A percentile compares a stretch with the other conserved stretches of the same genome.
These are phyloP conservation scores for Paecilomyces sp. DNA, from an alignment of 2,329 filamentous ascomycete species.

Conservation along the genomic window DNA sequence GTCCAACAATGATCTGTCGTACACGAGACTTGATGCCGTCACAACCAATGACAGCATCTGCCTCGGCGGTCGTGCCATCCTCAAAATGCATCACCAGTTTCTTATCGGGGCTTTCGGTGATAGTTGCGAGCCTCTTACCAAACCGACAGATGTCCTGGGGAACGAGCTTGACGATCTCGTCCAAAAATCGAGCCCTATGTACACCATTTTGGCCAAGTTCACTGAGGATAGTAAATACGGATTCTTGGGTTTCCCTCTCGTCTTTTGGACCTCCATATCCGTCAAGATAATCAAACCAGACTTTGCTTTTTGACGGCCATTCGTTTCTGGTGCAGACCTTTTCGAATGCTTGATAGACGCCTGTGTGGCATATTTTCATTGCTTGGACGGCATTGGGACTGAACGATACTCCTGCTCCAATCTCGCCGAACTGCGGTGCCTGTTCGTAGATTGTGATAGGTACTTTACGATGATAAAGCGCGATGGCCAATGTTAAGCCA, in stretches of 20 bases:
- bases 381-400: conserved; percentile 43
- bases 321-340: conserved; percentile 20
- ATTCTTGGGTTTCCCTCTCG: conserved; percentile 26
- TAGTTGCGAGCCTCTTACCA: conserved; percentile 31
- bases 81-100: conserved; percentile 33
- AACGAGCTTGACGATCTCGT: conserved; percentile 42
- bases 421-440: conserved; percentile 42
- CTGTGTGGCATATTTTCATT: conserved; percentile 40
- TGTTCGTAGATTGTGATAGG: conserved; percentile 37
- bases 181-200: conserved; percentile 44
- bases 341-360: conserved; percentile 34
- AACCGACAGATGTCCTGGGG: conserved; percentile 36
- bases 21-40: conserved; percentile 46
- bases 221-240: conserved; percentile 33
- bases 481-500: conserved; percentile 16
- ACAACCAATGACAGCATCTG: conserved; percentile 39
- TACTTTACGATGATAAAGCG: conserved; percentile 13
- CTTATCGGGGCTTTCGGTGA: conserved; percentile 12
- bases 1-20: conserved; percentile 37
- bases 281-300: conserved; percentile 38
- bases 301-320: conserved; percentile 24
- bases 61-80: conserved; percentile 35
- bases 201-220: conserved; percentile 27
- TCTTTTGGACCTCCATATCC: conserved; percentile 17
- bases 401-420: conserved; percentile 46